Evolutionary conservation across 768 basidiomycete genomes (phyloP), one percentile per base, ranked within the genome.

Genomic region (Mycena capillaripes): DNA sequence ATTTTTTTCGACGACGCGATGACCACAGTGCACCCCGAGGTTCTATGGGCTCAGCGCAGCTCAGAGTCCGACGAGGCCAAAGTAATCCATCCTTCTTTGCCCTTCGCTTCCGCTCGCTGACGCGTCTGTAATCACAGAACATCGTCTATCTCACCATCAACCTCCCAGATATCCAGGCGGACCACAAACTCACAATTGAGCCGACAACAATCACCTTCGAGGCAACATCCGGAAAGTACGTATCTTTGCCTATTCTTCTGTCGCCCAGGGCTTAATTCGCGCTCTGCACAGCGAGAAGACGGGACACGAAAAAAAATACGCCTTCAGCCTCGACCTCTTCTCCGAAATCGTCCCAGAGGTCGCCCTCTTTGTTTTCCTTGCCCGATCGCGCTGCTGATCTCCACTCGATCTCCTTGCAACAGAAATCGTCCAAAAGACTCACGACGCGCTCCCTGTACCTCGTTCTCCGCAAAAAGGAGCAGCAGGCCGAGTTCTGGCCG

Each of bases 11-110:
- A 68, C 78, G 59, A 71, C 77, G 80, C 76, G 55, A 88, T 88
- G 87, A 76, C 85, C 40, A 81, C 78, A 17, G 21, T 67, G 74
- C 95, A 96, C 82, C 97, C 97, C 42, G 96, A 98, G 84, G 86
- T 97, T 40, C 88, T 97, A 2, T 99, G 97, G 96, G 97, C 97
- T 55, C 97, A 99, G 84, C 91, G 97, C 76, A 95, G 93, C 86
- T 93, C 91, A 46, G 87, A 82, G 19, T 77, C 85, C 14, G 88
- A 85, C 17, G 86, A 90, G 36, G 87, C 86, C 56, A 97, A 97
- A 87, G 97, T 95, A 55, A 48, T 81, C 74, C 50, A 34, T 67
- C 19, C 32, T 57, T 61, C 59, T 29, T 62, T 61, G 25, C 52
- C 27, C 56, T 62, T 64, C 62, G 64, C 71, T 72, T 63, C 17